A percentile compares a stretch with the other conserved stretches of the same genome.
phyloP scores from a whole-genome alignment of 2,329 filamentous ascomycete genomes.

The Dactylellina leptospora region DNA sequence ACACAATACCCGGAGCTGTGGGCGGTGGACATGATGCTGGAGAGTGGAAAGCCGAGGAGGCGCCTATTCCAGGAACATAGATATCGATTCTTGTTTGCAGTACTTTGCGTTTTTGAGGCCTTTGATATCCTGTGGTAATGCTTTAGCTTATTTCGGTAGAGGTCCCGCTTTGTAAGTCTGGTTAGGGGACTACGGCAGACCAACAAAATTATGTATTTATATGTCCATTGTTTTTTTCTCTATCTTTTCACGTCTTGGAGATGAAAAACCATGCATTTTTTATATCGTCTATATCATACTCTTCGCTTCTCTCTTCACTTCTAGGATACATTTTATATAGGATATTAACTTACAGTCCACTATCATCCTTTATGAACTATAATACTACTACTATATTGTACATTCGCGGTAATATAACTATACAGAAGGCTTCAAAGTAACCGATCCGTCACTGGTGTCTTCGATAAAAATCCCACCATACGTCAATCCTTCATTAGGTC shows the following conservation, averaged over 20 bases:
- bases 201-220: constrained; percentile 41
- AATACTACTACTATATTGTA: constrained; percentile 55
- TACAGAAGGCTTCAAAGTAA: constrained; percentile 58
- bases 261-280: constrained; percentile 4
- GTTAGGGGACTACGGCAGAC: no score
- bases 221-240: constrained; percentile 4
- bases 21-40: constrained; percentile 64
- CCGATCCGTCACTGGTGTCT: constrained; percentile 57
- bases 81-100: constrained; percentile 1
- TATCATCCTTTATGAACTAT: constrained; percentile 1
- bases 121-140: constrained; percentile 15
- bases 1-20: constrained; percentile 56
- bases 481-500: constrained; percentile 66
- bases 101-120: not conserved
- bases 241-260: constrained; percentile 1
- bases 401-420: constrained; percentile 58
- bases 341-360: constrained; percentile 15
- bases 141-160: constrained; percentile 13
- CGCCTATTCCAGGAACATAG: constrained; percentile 32
- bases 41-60: constrained; percentile 55
- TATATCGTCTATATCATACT: not conserved
- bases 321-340: not conserved
- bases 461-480: constrained; percentile 67
- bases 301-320: no score
- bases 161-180: no score